Conservation (phyloP, 352 stramenopile genomes). For the Globisporangium splendens region DNA sequence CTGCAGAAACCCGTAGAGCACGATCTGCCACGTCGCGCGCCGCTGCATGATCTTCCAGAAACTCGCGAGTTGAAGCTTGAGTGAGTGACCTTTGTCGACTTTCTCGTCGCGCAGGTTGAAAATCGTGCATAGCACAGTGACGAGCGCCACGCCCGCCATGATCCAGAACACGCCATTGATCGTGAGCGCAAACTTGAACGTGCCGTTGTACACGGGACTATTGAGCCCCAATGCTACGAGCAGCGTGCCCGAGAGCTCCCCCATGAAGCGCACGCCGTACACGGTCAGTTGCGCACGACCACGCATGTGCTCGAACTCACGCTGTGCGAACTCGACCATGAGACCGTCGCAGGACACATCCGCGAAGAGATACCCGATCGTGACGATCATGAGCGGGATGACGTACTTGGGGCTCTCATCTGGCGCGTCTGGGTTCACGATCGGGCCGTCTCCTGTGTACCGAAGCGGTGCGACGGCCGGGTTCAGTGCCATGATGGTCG, state of each 20-base stretch:
- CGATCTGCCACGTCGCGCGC: constrained; percentile 70
- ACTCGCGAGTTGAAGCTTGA: constrained; percentile 30
- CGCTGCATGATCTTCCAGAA: constrained; percentile 62
- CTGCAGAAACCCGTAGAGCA: constrained; percentile 63
- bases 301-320: constrained; percentile 35
- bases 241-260: constrained; percentile 49
- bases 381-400: constrained; percentile 44
- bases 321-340: constrained; percentile 76
- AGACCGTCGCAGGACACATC: constrained; percentile 74
- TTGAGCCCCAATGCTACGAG: constrained; percentile 61
- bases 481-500: constrained; percentile 25
- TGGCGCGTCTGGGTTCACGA: constrained; percentile 8
- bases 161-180: constrained; percentile 35
- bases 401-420: constrained; percentile 24
- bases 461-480: constrained; percentile 24
- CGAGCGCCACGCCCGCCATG: constrained; percentile 25
- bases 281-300: constrained; percentile 48
- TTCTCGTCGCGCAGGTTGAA: constrained; percentile 43
- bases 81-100: constrained; percentile 15
- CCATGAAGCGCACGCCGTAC: constrained; percentile 54
- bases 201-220: constrained; percentile 42
- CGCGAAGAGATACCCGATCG: constrained; percentile 56
- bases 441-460: constrained; percentile 6
- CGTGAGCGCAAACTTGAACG: constrained; percentile 44
- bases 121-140: constrained; percentile 30